Percentiles rank a stretch among this genome's conserved stretches.
phyloP scores from a whole-genome alignment of 352 stramenopile genomes.

The Globisporangium alternatum region DNA sequence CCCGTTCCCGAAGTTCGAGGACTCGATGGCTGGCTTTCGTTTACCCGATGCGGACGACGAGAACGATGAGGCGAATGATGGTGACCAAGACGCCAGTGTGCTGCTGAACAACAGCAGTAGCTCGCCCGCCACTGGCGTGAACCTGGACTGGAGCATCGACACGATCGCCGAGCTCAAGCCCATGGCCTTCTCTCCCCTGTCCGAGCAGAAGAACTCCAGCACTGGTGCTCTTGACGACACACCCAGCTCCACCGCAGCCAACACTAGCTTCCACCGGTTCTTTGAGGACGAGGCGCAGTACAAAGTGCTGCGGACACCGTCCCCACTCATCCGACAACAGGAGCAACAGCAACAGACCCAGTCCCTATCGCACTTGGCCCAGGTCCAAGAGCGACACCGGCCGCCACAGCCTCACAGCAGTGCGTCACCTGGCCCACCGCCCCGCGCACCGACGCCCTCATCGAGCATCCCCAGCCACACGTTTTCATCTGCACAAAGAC shows the following conservation, averaged over 20 bases:
- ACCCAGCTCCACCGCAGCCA: neutral
- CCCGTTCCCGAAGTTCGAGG: slow-evolving; percentile 49
- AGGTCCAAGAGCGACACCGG: neutral
- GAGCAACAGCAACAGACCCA: slow-evolving; percentile 6
- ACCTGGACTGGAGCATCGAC: slow-evolving; percentile 67
- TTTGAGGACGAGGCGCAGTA: slow-evolving; percentile 57
- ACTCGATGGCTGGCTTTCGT: slow-evolving; percentile 27
- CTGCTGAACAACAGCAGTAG: neutral
- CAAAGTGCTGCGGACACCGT: slow-evolving; percentile 40
- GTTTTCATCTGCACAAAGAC: neutral
- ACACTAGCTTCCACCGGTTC: slow-evolving; percentile 22
- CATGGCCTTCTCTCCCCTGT: slow-evolving; percentile 45
- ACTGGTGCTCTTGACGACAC: slow-evolving; percentile 6
- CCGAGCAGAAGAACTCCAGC: slow-evolving; percentile 27
- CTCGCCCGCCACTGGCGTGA: slow-evolving; percentile 11
- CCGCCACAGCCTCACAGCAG: neutral
- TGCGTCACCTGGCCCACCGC: slow-evolving; percentile 1
- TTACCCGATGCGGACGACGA: slow-evolving; percentile 2
- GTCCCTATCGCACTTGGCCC: neutral
- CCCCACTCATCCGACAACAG: slow-evolving; percentile 21
- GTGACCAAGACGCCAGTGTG: slow-evolving; percentile 4
- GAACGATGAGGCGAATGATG: neutral
- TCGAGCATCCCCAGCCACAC: neutral
- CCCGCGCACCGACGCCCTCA: neutral
- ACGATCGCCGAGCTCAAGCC: slow-evolving; percentile 59